Evolutionary conservation across 225 moss, liverwort and hornwort genomes (phyloP), one percentile per base, ranked within the genome.

Genomic region (Physcomitrium patens): DNA sequence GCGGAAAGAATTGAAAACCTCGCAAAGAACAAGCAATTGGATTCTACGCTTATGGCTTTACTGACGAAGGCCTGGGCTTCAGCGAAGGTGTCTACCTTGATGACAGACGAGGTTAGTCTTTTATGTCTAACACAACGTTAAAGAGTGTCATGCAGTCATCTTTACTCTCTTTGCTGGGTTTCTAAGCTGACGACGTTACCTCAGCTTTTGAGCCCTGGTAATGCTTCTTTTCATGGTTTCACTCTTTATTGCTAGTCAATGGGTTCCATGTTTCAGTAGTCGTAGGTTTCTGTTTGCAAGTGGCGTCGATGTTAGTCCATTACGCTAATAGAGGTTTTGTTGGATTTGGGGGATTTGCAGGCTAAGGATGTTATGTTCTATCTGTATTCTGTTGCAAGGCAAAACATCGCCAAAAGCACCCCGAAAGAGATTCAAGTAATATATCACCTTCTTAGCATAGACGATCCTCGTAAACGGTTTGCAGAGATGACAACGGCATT

Each of bases 31-130:
- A 90, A 84, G 79, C 84, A 89, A 74, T 84, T 99, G 60, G 94
- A 99, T 79, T 95, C 97, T 24, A 95, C 94, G 23, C 80, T 99
- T 16, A 95, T 99, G 97, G 93, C 95, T 60, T 79, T 94, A n/a
- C 87, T 95, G 63, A 93, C 97, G 42, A 99, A 99, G 85, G 97
- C 97, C 47, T 99, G 93, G 91, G 97, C 94, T 68, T 91, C 93
- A 49, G 94, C 97, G 7, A 99, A 99, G 77, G 97, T 94, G 43
- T 99, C 97, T 19, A 90, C 93, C 2, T 84, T 95, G 91, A 82
- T 95, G 97, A 99, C 91, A 77, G 94, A 99, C 47, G 97, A 95
- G 93, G 97, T 85, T 28, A 55, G 71, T 71, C 54, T 60, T n/a
- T 8, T 14, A 43, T 57, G 54, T 55, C 22, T 16, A 56, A 19